These are phyloP conservation scores for Gyromitra esculenta DNA, from an alignment of 2,329 filamentous ascomycete genomes.

Conservation along the genomic window DNA sequence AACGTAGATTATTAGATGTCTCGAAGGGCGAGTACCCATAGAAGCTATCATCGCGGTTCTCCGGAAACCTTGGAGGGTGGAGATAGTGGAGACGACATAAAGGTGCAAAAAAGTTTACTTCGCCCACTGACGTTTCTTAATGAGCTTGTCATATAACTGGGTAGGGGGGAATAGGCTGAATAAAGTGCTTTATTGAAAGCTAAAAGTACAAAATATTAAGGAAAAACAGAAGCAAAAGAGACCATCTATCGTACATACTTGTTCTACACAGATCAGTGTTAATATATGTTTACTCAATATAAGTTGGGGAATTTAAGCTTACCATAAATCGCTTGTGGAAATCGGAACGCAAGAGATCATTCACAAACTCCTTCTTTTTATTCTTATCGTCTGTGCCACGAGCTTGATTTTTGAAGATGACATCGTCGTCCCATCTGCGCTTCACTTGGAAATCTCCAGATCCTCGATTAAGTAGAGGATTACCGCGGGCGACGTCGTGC, in stretches of 20 bases:
- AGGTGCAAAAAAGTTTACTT: neutral
- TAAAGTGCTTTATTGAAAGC: neutral
- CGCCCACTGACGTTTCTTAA: neutral
- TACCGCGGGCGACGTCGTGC: conserved; percentile 87
- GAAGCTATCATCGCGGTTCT: neutral
- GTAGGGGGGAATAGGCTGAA: neutral
- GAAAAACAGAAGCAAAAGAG: conserved; percentile 1
- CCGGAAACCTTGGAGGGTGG: neutral
- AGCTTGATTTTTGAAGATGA: conserved; percentile 99
- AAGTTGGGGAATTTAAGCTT: conserved; percentile 56
- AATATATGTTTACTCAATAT: conserved; percentile 19
- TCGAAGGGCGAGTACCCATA: neutral
- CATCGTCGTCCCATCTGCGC: conserved; percentile 95
- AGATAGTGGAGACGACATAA: neutral
- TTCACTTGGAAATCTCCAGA: conserved; percentile 89
- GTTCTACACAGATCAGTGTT: conserved; percentile 59
- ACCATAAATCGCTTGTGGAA: conserved; percentile 98
- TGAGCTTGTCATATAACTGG: neutral
- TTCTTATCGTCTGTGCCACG: conserved; percentile 91
- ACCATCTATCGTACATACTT: conserved; percentile 64
- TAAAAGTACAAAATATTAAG: conserved; percentile 41
- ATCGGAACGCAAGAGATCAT: conserved; percentile 72
- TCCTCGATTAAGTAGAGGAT: conserved; percentile 81
- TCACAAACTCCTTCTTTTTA: conserved; percentile 94
- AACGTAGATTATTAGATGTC: neutral